phyloP scores from a whole-genome alignment of 2,329 filamentous ascomycete genomes.

The Drechmeria coniospora region DNA sequence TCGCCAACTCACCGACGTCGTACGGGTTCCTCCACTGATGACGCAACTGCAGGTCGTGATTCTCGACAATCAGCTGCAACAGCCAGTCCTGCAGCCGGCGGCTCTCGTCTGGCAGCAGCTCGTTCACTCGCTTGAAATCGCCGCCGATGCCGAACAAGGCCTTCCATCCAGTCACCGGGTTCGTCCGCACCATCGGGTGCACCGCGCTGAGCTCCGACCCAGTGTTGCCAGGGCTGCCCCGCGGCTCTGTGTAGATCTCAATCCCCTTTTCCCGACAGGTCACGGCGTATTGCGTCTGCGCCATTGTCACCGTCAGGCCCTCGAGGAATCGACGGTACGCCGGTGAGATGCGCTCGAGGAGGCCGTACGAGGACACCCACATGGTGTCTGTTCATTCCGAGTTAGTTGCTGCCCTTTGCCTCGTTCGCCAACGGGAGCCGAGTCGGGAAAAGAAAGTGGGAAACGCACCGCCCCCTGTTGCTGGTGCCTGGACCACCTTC shows the following conservation, averaged over 20 bases:
- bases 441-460: not conserved
- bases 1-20: conserved; percentile 19
- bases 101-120: conserved; percentile 30
- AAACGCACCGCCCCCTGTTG: conserved; percentile 33
- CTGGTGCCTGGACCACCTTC: conserved; percentile 35
- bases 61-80: conserved; percentile 31
- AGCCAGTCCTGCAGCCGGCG: conserved; percentile 35
- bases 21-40: conserved; percentile 26
- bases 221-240: conserved; percentile 35
- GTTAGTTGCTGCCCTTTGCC: not conserved
- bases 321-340: conserved; percentile 44
- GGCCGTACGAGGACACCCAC: conserved; percentile 52
- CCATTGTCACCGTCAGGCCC: conserved; percentile 37
- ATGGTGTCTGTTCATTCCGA: conserved; percentile 35
- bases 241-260: conserved; percentile 25
- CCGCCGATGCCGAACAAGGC: conserved; percentile 35
- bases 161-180: conserved; percentile 44
- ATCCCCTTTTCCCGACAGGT: conserved; percentile 29
- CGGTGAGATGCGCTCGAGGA: conserved; percentile 47
- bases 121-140: conserved; percentile 35
- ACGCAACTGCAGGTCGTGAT: conserved; percentile 40
- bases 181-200: conserved; percentile 40
- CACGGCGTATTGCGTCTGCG: conserved; percentile 32
- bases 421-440: not conserved
- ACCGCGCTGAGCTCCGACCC: conserved; percentile 30